Percentiles rank a stretch among this genome's conserved stretches.
Evolutionary conservation across 1,284 basidiomycete genomes (phyloP).

Genomic region (Ganoderma sinense): DNA sequence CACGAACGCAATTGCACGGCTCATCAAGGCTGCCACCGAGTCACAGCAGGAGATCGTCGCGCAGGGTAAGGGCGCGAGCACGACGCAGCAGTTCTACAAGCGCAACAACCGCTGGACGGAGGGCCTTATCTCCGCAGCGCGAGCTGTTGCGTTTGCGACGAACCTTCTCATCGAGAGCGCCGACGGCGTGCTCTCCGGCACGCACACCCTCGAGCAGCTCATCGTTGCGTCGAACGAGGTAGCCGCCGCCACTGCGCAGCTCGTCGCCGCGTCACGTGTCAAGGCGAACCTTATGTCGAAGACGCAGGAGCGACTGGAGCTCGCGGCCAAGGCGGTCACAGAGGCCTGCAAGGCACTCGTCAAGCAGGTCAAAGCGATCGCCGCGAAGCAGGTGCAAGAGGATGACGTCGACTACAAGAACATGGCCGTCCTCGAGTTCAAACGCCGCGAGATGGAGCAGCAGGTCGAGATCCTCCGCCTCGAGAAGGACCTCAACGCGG

Average conservation of each 20-base stretch:
- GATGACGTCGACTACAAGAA: slow-evolving; percentile 90
- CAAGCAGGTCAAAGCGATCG: slow-evolving; percentile 94
- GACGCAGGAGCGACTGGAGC: slow-evolving; percentile 95
- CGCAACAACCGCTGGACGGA: slow-evolving; percentile 99
- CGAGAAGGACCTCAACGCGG: slow-evolving; percentile 94
- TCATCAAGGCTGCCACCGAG: slow-evolving; percentile 96
- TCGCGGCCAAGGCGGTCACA: slow-evolving; percentile 97
- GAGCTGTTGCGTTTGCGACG: slow-evolving; percentile 98
- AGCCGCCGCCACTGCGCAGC: slow-evolving; percentile 94
- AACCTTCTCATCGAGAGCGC: slow-evolving; percentile 96
- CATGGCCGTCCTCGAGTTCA: slow-evolving; percentile 96
- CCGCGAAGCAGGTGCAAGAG: slow-evolving; percentile 82
- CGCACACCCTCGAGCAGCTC: slow-evolving; percentile 97
- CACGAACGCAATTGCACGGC: slow-evolving; percentile 92
- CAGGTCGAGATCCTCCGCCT: slow-evolving; percentile 97
- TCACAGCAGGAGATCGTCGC: slow-evolving; percentile 98
- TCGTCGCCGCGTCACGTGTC: slow-evolving; percentile 97
- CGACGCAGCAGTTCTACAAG: slow-evolving; percentile 98
- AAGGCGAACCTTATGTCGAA: slow-evolving; percentile 99
- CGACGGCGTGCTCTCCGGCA: slow-evolving; percentile 96
- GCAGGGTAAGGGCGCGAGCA: slow-evolving; percentile 91
- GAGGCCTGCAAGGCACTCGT: slow-evolving; percentile 99
- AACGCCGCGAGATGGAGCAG: slow-evolving; percentile 98
- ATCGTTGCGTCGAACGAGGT: slow-evolving; percentile 99
- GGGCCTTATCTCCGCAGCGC: slow-evolving; percentile 97